Percentiles rank a stretch among this genome's conserved stretches.
These are phyloP conservation scores for Brassica rapa DNA, from an alignment of 345 rosid species.

Conservation along the genomic window DNA sequence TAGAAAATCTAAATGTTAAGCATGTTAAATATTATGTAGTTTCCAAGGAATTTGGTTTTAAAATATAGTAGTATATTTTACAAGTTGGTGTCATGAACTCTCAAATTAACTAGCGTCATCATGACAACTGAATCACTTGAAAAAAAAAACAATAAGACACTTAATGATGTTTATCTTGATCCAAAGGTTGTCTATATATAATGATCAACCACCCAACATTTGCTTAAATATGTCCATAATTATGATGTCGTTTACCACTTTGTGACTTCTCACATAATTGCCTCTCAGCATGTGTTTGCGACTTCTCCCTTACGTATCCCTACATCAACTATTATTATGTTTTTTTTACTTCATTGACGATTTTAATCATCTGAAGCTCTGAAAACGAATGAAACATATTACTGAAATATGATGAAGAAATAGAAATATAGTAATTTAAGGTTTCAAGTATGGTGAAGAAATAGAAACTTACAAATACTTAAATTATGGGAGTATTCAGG, in stretches of 20 bases:
- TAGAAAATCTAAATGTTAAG: background rate
- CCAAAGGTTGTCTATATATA: slow-evolving; percentile 22
- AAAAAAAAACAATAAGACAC: background rate
- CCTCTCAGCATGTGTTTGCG: slow-evolving; percentile 39
- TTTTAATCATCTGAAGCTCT: background rate
- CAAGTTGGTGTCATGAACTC: slow-evolving; percentile 33
- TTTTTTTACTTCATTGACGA: background rate
- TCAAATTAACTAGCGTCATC: slow-evolving; percentile 20
- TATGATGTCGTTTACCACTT: slow-evolving; percentile 30
- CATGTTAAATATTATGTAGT: background rate
- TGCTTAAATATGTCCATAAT: slow-evolving; percentile 18
- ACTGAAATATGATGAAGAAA: background rate
- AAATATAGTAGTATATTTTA: too few relatives aligned
- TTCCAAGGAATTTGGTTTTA: background rate
- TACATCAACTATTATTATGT: slow-evolving; percentile 32
- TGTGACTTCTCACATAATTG: slow-evolving; percentile 38
- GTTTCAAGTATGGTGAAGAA: too few relatives aligned
- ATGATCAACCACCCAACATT: slow-evolving; percentile 31
- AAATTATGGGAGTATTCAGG: background rate
- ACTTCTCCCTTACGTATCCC: slow-evolving; percentile 25
- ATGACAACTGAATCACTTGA: slow-evolving; percentile 28
- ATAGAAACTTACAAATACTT: too few relatives aligned
- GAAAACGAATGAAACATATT: background rate
- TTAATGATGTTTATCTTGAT: slow-evolving; percentile 11
- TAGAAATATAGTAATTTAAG: too few relatives aligned